Evolutionary conservation across 2,329 filamentous ascomycete genomes (phyloP), one percentile per base, ranked within the genome.

Genomic region (Pseudocercospora ulei): DNA sequence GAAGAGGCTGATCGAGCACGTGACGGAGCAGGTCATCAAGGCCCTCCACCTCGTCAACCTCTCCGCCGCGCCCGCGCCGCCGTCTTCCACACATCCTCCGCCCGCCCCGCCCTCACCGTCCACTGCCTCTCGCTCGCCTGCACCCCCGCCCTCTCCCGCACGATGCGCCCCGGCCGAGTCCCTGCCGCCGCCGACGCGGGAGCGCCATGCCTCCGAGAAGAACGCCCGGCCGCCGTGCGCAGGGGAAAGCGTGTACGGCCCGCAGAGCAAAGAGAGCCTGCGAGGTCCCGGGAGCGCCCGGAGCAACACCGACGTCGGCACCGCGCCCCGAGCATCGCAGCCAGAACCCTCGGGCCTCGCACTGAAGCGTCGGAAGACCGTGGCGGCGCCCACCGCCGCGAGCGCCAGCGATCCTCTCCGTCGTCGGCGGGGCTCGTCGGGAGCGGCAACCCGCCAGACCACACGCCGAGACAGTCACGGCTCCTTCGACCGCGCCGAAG

Each of bases 1-100:
- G 35, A 69, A 72, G 31, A 70, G 75, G 44, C 74, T 79, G 48
- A 76, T 71, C 1, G 67, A 69, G 38, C 70, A 64, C 39, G 69
- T 75, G 16, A 71, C 72, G 1, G 68, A 74, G 55, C 71, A 77
- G 41, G 66, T 69, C 20, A 66, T 66, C 50, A 64, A 57, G 44
- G 48, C 51, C 18, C 39, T 58, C 14, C 49, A 58, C 39, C 44
- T 41, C 14, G 49, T 48, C 43, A 54, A 49, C 41, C 20, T 53
- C 7, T 33, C 41, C 20, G 27, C 29, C 7, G 40, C 8, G 1
- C 18, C 43, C 12, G 38, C 39, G 25, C 20, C 46, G 7, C 48
- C 55, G 25, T 48, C 54, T 25, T 51, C 59, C 25, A 39, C 52
- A 30, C 56, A 58, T 44, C 39, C 46, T n/a, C 48, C 40, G 5